phyloP scores from a whole-genome alignment of 1,284 basidiomycete genomes.

The Puccinia triticina region DNA sequence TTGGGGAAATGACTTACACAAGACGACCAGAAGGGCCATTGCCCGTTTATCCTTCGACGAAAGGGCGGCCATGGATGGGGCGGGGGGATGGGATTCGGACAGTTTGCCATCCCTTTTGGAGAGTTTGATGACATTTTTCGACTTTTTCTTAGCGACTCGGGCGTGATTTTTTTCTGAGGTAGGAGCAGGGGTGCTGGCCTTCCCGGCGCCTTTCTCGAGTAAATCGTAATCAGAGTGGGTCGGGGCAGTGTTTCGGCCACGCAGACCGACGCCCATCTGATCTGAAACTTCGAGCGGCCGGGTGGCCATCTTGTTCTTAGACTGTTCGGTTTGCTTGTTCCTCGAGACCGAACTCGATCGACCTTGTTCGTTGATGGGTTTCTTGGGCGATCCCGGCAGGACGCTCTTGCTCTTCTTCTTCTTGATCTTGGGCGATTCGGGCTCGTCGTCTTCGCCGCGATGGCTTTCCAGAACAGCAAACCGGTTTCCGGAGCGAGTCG shows the following conservation, averaged over 20 bases:
- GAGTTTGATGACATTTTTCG: conserved; percentile 1
- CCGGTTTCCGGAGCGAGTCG: conserved; percentile 23
- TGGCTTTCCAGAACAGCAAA: conserved; percentile 18
- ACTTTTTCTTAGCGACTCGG: not conserved
- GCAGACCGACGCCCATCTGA: conserved; percentile 14
- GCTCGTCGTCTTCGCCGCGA: conserved; percentile 9
- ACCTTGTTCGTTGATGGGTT: not conserved
- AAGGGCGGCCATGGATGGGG: conserved; percentile 52
- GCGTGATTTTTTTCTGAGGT: not conserved
- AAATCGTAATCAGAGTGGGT: conserved; percentile 17
- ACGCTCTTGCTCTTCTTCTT: conserved; percentile 12
- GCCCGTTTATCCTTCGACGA: conserved; percentile 58
- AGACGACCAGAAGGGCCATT: conserved; percentile 39
- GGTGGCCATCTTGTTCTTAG: conserved; percentile 23
- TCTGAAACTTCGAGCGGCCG: conserved; percentile 21
- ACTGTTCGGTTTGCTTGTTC: not conserved
- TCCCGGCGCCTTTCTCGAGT: conserved; percentile 8
- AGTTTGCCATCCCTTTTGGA: conserved; percentile 13
- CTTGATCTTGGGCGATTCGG: conserved; percentile 13
- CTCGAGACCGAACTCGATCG: conserved; percentile 3
- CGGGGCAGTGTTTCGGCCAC: conserved; percentile 10
- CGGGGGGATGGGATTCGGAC: conserved; percentile 55
- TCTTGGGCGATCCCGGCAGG: not conserved
- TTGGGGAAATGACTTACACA: conserved; percentile 11
- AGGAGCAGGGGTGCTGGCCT: not conserved